Evolutionary conservation across 441 rosid genomes (phyloP).

Genomic region (Erysimum cheiri): DNA sequence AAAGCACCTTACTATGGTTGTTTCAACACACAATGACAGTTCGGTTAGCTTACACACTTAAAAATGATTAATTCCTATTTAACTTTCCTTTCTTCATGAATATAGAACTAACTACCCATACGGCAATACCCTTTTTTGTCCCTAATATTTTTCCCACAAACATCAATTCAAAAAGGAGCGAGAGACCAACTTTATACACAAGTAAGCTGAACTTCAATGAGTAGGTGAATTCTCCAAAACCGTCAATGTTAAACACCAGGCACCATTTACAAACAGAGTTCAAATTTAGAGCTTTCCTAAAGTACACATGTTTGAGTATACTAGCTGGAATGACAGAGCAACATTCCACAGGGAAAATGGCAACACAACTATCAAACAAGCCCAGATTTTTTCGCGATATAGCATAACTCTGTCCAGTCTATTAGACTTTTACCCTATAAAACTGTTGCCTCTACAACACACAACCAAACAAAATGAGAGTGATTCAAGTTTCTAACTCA

Average conservation of each 20-base stretch:
- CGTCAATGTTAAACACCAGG: background rate
- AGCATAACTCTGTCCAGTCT: too few species aligned
- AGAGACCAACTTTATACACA: background rate
- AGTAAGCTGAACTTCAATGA: background rate
- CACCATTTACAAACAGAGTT: background rate
- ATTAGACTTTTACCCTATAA: too few species aligned
- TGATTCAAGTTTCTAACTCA: background rate
- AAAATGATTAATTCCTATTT: background rate
- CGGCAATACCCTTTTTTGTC: background rate
- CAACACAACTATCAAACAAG: background rate
- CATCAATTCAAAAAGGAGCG: background rate
- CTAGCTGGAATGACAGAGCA: background rate
- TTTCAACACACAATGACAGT: background rate
- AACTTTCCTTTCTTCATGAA: background rate
- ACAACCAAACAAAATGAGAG: background rate
- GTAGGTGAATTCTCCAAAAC: background rate
- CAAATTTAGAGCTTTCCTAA: background rate
- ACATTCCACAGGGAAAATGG: background rate
- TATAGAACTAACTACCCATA: background rate
- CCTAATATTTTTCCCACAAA: background rate
- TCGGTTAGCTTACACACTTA: background rate
- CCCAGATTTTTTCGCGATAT: too few species aligned
- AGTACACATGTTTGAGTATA: background rate
- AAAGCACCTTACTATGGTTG: background rate
- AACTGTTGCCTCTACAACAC: too few species aligned